These are phyloP conservation scores for Fragaria iinumae DNA, from an alignment of 306 rosid genomes.

Conservation along the genomic window DNA sequence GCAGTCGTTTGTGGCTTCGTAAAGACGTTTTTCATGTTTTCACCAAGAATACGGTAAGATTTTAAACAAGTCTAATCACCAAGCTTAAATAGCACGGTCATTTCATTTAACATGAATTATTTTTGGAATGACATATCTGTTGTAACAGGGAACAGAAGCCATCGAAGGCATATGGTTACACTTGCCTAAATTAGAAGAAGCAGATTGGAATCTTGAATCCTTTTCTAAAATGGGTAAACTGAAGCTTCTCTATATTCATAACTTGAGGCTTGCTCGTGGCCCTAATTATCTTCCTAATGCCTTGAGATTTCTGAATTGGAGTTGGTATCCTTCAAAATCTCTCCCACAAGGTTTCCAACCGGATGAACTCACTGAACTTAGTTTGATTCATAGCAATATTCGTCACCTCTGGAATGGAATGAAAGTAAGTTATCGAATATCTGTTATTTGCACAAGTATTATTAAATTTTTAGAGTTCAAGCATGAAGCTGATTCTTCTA, in stretches of 20 bases:
- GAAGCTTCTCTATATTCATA: not conserved
- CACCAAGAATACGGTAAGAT: slow-evolving; percentile 14
- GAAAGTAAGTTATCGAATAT: not conserved
- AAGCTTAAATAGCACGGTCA: no score
- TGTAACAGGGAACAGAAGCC: slow-evolving; percentile 9
- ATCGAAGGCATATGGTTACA: not conserved
- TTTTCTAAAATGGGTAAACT: not conserved
- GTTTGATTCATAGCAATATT: not conserved
- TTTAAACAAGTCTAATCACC: no score
- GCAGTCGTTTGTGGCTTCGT: slow-evolving; percentile 23
- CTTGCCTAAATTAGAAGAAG: not conserved
- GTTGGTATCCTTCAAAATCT: slow-evolving; percentile 12
- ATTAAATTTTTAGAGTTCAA: not conserved
- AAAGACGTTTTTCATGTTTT: slow-evolving; percentile 28
- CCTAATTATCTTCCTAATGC: not conserved
- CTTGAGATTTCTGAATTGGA: not conserved
- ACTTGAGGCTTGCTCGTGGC: not conserved
- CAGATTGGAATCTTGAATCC: not conserved
- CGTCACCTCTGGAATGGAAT: not conserved
- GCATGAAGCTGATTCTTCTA: not conserved
- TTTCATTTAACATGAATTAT: no score
- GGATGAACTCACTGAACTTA: not conserved
- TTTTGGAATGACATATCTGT: no score
- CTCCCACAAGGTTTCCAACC: not conserved
- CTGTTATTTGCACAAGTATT: not conserved